Base-by-base conservation (phyloP, 768 basidiomycete species). In the Auricularia sp. region DNA sequence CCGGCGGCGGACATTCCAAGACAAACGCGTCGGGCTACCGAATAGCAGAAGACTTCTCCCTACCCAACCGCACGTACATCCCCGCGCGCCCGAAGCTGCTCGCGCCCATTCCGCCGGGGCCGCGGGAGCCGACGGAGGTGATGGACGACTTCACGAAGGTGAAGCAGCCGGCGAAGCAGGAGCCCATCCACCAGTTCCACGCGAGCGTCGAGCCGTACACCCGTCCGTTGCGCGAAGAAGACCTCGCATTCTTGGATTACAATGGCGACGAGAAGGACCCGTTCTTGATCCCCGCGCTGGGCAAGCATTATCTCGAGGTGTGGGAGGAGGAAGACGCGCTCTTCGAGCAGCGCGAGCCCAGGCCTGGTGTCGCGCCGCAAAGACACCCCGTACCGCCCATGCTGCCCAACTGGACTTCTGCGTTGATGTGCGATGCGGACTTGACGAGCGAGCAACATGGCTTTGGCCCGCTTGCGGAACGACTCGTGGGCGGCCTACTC, bases 251-350 rank as follows among this genome's bases (percentile, higher is more conserved):
- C 75, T 81, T 99, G 63, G 90, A 92, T 66, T 90, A 90, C 70
- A 87, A 88, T 11, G 75, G 76, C n/a, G 94, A 98, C 70, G 94
- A 97, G 67, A 80, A 91, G 8, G 91, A 94, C 65, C 89, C 92
- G 0, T 97, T 85, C 70, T 75, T 92, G 39, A 84, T 95, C 76
- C 96, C 96, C 35, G 84, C 88, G 64, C 82, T 97, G 0, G 96
- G 88, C 24, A 80, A 86, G 69, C 94, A 96, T 75, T 99, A 98
- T 71, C 77, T 85, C 39, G 91, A 96, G 63, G 80, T 88, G 0
- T 99, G 96, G 95, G 95, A 95, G 67, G 94, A 97, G 70, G 87
- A 92, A 72, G 96, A 99, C 73, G 81, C 79, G 7, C 78, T 79
- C 11, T 64, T 80, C n/a, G 78, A 80, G 64, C 80, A 79, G 33